These are phyloP conservation scores for Hypoxylon fragiforme DNA, from an alignment of 495 filamentous ascomycete genomes.

Conservation along the genomic window DNA sequence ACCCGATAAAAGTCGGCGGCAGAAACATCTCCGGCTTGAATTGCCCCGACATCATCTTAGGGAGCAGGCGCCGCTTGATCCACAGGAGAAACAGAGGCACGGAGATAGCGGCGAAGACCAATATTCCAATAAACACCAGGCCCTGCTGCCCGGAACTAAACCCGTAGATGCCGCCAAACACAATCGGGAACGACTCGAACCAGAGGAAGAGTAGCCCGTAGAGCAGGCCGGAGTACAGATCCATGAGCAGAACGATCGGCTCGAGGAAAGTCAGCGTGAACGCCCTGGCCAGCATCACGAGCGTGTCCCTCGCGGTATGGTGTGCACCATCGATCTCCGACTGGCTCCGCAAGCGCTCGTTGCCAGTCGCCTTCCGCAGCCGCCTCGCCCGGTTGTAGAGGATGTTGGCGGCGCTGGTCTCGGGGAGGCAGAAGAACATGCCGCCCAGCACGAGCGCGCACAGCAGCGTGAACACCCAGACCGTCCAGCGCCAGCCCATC, in stretches of 20 bases:
- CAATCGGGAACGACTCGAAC: conserved; percentile 76
- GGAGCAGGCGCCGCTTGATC: conserved; percentile 9
- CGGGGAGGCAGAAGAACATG: conserved; percentile 39
- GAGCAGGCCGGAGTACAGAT: conserved; percentile 65
- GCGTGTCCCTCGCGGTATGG: conserved; percentile 30
- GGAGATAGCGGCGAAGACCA: conserved; percentile 25
- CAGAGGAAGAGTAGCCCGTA: conserved; percentile 81
- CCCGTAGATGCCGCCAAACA: conserved; percentile 69
- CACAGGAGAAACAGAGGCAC: conserved; percentile 40
- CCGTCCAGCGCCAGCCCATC: conserved; percentile 39
- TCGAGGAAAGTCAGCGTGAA: conserved; percentile 41
- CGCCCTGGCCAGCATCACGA: conserved; percentile 36
- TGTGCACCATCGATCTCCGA: conserved; percentile 39
- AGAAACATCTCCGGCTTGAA: conserved; percentile 36
- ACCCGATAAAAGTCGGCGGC: conserved; percentile 43
- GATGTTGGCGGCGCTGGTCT: conserved; percentile 41
- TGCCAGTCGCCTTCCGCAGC: conserved; percentile 35
- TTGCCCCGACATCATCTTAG: conserved; percentile 5
- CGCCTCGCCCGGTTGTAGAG: conserved; percentile 41
- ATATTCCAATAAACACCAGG: conserved; percentile 41
- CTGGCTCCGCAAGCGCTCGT: conserved; percentile 34
- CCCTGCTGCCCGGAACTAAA: conserved; percentile 47
- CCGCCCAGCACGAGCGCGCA: conserved; percentile 22
- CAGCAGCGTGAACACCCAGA: conserved; percentile 35
- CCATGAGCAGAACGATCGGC: conserved; percentile 39